phyloP scores from a whole-genome alignment of 2,329 filamentous ascomycete genomes.

The Cladophialophora yegresii region DNA sequence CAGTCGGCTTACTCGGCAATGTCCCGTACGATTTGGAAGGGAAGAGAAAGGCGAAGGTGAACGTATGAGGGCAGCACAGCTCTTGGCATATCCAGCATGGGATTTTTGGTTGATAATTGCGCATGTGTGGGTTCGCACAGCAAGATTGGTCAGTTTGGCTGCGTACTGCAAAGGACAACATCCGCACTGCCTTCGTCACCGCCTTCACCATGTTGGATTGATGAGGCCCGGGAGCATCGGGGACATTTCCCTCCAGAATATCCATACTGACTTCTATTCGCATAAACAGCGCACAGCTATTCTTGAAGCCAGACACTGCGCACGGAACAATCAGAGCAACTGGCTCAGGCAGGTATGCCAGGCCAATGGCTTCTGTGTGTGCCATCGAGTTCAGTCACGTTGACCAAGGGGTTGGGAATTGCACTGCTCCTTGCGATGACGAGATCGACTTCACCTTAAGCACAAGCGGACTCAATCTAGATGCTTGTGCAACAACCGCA shows the following conservation, averaged over 20 bases:
- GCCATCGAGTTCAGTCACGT: constrained; percentile 77
- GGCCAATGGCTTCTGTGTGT: constrained; percentile 88
- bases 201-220: constrained; percentile 95
- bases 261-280: constrained; percentile 1
- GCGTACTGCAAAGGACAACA: constrained; percentile 70
- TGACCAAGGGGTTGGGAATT: constrained; percentile 56
- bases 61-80: constrained; percentile 82
- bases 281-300: constrained; percentile 74
- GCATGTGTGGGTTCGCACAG: constrained; percentile 62
- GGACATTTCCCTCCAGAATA: constrained; percentile 1
- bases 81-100: constrained; percentile 75
- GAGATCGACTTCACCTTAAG: constrained; percentile 44
- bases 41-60: constrained; percentile 67
- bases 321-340: constrained; percentile 87
- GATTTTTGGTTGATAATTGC: constrained; percentile 71
- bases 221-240: constrained; percentile 84
- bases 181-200: constrained; percentile 79
- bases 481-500: constrained; percentile 80
- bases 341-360: constrained; percentile 64
- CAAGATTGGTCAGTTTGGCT: constrained; percentile 65
- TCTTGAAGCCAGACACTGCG: constrained; percentile 83
- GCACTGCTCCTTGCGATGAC: neutral
- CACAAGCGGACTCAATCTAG: constrained; percentile 78
- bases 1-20: constrained; percentile 77
- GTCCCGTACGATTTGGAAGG: constrained; percentile 80